phyloP scores from a whole-genome alignment of 805 yeast species.

The Cyberlindnera mississippiensis region DNA sequence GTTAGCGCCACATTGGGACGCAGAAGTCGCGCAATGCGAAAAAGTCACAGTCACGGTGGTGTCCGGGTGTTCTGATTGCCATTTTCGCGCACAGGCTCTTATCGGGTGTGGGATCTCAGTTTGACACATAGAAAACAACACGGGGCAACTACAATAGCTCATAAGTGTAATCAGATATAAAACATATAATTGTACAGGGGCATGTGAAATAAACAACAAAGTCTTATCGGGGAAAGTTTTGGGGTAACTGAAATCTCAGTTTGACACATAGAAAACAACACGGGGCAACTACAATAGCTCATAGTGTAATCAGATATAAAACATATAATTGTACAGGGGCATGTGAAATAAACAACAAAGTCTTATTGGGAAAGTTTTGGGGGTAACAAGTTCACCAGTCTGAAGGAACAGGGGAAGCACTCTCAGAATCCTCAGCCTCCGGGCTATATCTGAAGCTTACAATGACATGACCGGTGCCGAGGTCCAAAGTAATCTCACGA shows the following conservation, averaged over 20 bases:
- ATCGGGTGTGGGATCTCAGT: not conserved
- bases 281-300: no score
- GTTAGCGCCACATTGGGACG: slow-evolving; percentile 3
- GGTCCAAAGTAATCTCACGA: slow-evolving; percentile 37
- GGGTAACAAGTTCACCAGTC: slow-evolving; percentile 15
- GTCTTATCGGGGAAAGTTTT: not conserved
- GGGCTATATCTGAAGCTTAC: slow-evolving; percentile 39
- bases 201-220: no score
- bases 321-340: slow-evolving; percentile 6
- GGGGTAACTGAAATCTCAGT: no score
- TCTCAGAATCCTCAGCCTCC: slow-evolving; percentile 16
- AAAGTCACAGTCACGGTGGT: slow-evolving; percentile 13
- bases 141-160: no score
- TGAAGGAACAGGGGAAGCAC: slow-evolving; percentile 18
- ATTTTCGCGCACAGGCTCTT: not conserved
- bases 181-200: no score
- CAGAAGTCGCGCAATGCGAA: not conserved
- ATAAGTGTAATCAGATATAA: no score
- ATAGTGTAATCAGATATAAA: no score
- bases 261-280: not conserved
- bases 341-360: slow-evolving; percentile 1
- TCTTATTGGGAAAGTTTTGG: not conserved
- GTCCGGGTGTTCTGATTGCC: slow-evolving; percentile 6
- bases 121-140: not conserved
- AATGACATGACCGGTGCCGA: slow-evolving; percentile 38